Evolutionary conservation across 2,329 filamentous ascomycete genomes (phyloP).

Genomic region (Lachnellula cervina): DNA sequence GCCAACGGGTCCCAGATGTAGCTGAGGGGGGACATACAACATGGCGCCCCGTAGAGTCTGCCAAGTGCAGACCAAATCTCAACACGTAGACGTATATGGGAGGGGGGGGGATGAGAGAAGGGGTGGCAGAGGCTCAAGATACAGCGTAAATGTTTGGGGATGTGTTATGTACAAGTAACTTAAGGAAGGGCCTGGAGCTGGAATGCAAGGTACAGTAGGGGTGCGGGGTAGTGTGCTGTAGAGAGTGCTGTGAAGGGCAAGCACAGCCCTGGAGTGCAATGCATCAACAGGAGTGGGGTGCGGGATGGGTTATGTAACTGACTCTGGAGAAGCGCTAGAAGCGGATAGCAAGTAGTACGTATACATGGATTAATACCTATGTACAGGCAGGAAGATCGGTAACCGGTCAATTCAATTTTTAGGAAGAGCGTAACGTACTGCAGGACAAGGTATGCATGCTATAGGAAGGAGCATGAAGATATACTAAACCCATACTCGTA

Average conservation of each 20-base stretch:
- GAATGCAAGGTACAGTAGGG: constrained; percentile 4
- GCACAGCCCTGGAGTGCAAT: not conserved
- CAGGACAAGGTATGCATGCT: no score
- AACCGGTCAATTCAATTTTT: no score
- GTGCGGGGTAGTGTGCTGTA: constrained; percentile 1
- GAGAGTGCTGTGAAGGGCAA: not conserved
- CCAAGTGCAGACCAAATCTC: constrained; percentile 40
- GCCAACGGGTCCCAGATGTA: not conserved
- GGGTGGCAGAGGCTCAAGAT: not conserved
- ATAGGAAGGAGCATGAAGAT: no score
- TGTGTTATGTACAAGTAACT: no score
- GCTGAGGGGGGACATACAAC: constrained; percentile 25
- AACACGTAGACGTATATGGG: constrained; percentile 21
- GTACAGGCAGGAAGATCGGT: no score
- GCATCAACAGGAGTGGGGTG: not conserved
- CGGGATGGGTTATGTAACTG: not conserved
- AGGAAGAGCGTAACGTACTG: no score
- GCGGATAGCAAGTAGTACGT: no score
- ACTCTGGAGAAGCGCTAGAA: not conserved
- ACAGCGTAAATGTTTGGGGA: not conserved
- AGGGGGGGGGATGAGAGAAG: not conserved
- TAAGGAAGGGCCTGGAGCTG: not conserved
- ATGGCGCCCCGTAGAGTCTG: constrained; percentile 19
- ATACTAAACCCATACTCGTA: no score
- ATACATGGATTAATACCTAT: no score